These are phyloP conservation scores for Talaromyces sp. DNA, from an alignment of 2,329 filamentous ascomycete species.

Conservation along the genomic window DNA sequence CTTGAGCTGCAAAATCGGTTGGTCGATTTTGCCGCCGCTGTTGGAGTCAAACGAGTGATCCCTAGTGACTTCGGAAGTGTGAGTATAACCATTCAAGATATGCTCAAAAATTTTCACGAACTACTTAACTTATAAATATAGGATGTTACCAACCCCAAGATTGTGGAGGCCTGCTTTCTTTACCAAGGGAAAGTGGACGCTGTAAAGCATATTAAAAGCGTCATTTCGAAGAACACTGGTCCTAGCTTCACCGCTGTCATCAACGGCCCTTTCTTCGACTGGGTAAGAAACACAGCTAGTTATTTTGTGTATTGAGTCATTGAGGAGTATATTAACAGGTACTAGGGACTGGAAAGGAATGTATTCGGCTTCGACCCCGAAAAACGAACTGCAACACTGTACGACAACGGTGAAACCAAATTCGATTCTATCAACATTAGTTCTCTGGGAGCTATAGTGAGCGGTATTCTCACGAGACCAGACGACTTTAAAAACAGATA, in stretches of 20 bases:
- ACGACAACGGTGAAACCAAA: slow-evolving; percentile 9
- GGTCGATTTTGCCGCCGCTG: slow-evolving; percentile 8
- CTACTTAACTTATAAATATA: not conserved
- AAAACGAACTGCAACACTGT: slow-evolving; percentile 8
- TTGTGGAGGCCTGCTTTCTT: slow-evolving; percentile 2
- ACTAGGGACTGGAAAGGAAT: slow-evolving; percentile 4
- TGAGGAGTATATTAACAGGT: not conserved
- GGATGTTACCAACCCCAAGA: slow-evolving; percentile 11
- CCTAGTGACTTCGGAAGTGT: slow-evolving; percentile 16
- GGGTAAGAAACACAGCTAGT: slow-evolving; percentile 1
- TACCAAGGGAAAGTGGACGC: slow-evolving; percentile 13
- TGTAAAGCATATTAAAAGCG: not conserved
- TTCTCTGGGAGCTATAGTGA: not conserved
- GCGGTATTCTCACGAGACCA: slow-evolving; percentile 2
- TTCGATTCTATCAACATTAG: slow-evolving; percentile 10
- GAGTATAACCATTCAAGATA: not conserved
- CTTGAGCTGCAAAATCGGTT: slow-evolving; percentile 8
- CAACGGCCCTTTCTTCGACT: slow-evolving; percentile 13
- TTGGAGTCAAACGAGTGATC: slow-evolving; percentile 14
- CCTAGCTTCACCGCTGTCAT: slow-evolving; percentile 14
- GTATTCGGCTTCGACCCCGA: slow-evolving; percentile 9
- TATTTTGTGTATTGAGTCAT: not conserved
- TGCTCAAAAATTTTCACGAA: not conserved
- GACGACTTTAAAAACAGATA: slow-evolving; percentile 9
- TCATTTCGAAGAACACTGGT: not conserved